Evolutionary conservation across 2,329 filamentous ascomycete species (phyloP).

Genomic region (Keithomyces neogunnii): DNA sequence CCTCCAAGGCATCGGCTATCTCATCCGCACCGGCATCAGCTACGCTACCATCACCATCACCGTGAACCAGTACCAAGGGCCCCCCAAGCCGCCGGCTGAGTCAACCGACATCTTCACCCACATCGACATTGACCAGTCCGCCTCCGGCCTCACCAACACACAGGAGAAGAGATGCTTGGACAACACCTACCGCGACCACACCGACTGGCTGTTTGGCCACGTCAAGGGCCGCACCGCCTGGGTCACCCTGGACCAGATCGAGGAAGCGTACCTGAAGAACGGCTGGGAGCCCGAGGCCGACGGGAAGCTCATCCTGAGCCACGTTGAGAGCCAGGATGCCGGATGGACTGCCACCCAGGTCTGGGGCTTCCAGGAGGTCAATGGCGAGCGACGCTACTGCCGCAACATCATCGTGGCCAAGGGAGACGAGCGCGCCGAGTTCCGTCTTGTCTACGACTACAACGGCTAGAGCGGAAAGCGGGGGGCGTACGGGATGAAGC

Average conservation of each 20-base stretch:
- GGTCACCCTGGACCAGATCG: conserved; percentile 35
- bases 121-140: conserved; percentile 66
- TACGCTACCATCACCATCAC: conserved; percentile 61
- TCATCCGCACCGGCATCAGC: conserved; percentile 63
- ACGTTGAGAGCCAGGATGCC: conserved; percentile 43
- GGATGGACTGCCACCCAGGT: conserved; percentile 50
- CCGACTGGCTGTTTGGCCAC: conserved; percentile 71
- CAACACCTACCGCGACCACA: conserved; percentile 50
- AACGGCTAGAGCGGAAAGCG: conserved; percentile 12
- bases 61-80: conserved; percentile 45
- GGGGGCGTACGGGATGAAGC: background rate
- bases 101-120: conserved; percentile 39
- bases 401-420: conserved; percentile 47
- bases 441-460: conserved; percentile 51
- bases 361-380: conserved; percentile 51
- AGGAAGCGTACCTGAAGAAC: conserved; percentile 47
- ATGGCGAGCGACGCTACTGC: conserved; percentile 43
- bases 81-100: conserved; percentile 31
- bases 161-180: conserved; percentile 47
- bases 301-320: conserved; percentile 56
- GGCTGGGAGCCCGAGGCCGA: conserved; percentile 53
- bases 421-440: conserved; percentile 36
- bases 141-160: conserved; percentile 62
- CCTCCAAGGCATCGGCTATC: conserved; percentile 64
- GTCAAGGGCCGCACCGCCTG: conserved; percentile 54